Evolutionary conservation across 345 rosid species (phyloP).

Genomic region (Xanthoceras sorbifolium): DNA sequence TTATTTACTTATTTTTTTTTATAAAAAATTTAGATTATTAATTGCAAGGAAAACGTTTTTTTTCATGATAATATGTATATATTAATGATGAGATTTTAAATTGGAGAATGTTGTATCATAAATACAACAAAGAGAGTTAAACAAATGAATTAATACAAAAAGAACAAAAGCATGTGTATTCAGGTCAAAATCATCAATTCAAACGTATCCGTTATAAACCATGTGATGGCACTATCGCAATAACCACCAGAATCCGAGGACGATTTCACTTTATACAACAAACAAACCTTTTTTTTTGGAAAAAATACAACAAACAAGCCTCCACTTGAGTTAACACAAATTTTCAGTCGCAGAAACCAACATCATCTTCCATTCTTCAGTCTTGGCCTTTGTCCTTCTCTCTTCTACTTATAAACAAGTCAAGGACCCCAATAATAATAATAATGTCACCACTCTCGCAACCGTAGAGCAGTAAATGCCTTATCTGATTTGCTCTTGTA

Average conservation of each 20-base stretch:
- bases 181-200: background rate
- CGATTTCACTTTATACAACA: background rate
- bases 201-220: background rate
- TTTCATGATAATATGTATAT: too few species aligned
- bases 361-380: background rate
- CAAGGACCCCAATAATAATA: too few species aligned
- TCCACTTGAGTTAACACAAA: background rate
- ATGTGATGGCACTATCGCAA: conserved; percentile 16
- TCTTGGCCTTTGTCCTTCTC: conserved; percentile 24
- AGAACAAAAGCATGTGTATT: background rate
- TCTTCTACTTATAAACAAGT: too few species aligned
- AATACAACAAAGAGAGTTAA: too few species aligned
- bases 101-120: too few species aligned
- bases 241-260: background rate
- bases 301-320: background rate
- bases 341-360: background rate
- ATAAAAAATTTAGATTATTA: too few species aligned
- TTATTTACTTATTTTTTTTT: too few species aligned
- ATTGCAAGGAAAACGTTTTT: too few species aligned
- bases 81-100: too few species aligned
- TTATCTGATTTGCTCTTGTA: background rate
- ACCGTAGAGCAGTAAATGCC: conserved; percentile 16
- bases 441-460: conserved; percentile 9
- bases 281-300: too few species aligned
- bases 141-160: background rate